These are phyloP conservation scores for Linderina pennispora DNA, from an alignment of 192 early-diverging fungal genomes.

Conservation along the genomic window DNA sequence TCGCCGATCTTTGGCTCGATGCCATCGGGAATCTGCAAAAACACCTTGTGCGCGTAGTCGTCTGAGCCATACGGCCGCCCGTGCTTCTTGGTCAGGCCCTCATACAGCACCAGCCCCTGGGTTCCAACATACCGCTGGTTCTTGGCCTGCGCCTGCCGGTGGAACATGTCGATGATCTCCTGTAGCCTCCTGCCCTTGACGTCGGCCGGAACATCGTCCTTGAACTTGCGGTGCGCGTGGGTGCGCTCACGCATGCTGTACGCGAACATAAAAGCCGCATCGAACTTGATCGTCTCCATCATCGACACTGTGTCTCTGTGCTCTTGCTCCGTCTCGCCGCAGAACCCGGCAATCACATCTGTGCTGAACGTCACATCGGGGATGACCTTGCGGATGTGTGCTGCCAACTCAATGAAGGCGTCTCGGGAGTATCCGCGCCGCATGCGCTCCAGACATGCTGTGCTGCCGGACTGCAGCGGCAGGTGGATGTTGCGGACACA, in stretches of 20 bases:
- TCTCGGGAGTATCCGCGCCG: conserved; percentile 68
- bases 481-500: conserved; percentile 70
- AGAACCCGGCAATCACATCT: conserved; percentile 72
- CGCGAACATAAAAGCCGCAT: conserved; percentile 76
- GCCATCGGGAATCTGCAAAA: conserved; percentile 35
- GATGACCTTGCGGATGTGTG: conserved; percentile 58
- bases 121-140: conserved; percentile 50
- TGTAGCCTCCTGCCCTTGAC: conserved; percentile 55
- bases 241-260: conserved; percentile 73
- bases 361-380: conserved; percentile 69
- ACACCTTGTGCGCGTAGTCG: conserved; percentile 65
- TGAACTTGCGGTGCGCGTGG: conserved; percentile 60
- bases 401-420: conserved; percentile 60
- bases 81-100: conserved; percentile 42
- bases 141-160: conserved; percentile 47
- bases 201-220: conserved; percentile 61
- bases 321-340: conserved; percentile 70
- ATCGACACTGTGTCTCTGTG: conserved; percentile 60
- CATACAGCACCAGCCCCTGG: conserved; percentile 52
- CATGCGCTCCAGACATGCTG: conserved; percentile 61
- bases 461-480: conserved; percentile 68
- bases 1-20: conserved; percentile 20
- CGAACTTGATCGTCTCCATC: conserved; percentile 63
- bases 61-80: conserved; percentile 51
- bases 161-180: conserved; percentile 64